Percentiles rank a stretch among this genome's conserved stretches.
These are phyloP conservation scores for Styphnolobium japonicum DNA, from an alignment of 306 rosid genomes.

Conservation along the genomic window DNA sequence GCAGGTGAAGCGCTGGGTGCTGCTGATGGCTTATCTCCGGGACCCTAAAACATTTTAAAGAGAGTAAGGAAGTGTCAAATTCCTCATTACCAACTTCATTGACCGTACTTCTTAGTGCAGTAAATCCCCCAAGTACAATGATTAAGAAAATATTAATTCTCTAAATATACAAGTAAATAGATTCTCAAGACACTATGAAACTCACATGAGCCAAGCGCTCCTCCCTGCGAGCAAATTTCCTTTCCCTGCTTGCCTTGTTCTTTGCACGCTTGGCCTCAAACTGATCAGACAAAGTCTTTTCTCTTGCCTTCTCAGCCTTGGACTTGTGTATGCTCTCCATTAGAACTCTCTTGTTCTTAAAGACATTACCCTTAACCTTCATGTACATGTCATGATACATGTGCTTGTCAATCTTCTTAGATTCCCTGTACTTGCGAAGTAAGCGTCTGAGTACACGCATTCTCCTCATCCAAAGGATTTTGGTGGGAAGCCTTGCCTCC, in stretches of 20 bases:
- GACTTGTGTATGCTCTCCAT: constrained; percentile 99
- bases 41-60: constrained; percentile 55
- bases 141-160: neutral
- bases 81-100: neutral
- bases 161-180: neutral
- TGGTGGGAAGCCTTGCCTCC: constrained; percentile 96
- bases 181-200: neutral
- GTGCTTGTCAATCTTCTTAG: constrained; percentile 92
- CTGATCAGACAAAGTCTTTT: constrained; percentile 91
- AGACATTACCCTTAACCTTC: constrained; percentile 98
- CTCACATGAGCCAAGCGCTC: constrained; percentile 88
- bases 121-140: neutral
- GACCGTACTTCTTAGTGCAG: neutral
- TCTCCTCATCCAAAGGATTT: constrained; percentile 95
- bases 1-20: constrained; percentile 42
- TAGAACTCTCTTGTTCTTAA: constrained; percentile 90
- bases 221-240: constrained; percentile 83
- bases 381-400: constrained; percentile 99
- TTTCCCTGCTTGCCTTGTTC: constrained; percentile 97
- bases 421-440: constrained; percentile 92
- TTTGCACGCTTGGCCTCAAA: constrained; percentile 93
- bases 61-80: neutral
- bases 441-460: constrained; percentile 92
- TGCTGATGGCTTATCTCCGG: constrained; percentile 54
- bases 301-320: constrained; percentile 97